Conservation (phyloP, 257 asterid genomes). For the Nicotiana tabacum region DNA sequence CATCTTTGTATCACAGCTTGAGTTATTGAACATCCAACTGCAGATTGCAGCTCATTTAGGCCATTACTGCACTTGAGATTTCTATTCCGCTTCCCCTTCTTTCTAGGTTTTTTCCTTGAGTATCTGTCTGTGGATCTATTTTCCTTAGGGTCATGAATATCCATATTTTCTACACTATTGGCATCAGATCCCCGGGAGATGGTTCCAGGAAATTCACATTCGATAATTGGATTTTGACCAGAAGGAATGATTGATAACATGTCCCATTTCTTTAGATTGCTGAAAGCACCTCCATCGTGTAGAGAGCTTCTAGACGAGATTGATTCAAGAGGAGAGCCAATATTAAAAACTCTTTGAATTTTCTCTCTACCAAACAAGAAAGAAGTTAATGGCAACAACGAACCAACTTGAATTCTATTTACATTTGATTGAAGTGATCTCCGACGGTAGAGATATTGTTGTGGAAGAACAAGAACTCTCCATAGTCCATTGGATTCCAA, state of each 20-base stretch:
- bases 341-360: slow-evolving; percentile 1
- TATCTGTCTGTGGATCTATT: slow-evolving; percentile 1
- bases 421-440: slow-evolving; percentile 10
- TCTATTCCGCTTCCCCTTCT: slow-evolving; percentile 15
- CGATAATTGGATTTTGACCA: not conserved
- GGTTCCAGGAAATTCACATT: slow-evolving; percentile 13
- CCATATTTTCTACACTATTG: not conserved
- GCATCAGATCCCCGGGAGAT: not conserved
- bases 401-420: slow-evolving; percentile 15
- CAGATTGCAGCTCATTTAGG: slow-evolving; percentile 9
- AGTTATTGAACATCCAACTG: slow-evolving; percentile 6
- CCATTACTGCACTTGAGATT: slow-evolving; percentile 10
- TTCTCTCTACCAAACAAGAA: slow-evolving; percentile 7
- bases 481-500: not conserved
- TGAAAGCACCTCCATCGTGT: slow-evolving; percentile 9
- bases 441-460: slow-evolving; percentile 1
- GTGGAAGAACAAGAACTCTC: slow-evolving; percentile 10
- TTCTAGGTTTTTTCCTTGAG: slow-evolving; percentile 18
- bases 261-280: slow-evolving; percentile 8
- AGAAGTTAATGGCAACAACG: slow-evolving; percentile 11
- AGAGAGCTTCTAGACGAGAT: not conserved
- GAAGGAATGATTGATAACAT: slow-evolving; percentile 8
- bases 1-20: not conserved
- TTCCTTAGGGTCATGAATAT: slow-evolving; percentile 5
- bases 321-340: slow-evolving; percentile 10